Percentiles rank a stretch among this genome's conserved stretches.
These are phyloP conservation scores for Dactylellina haptotyla DNA, from an alignment of 2,329 filamentous ascomycete genomes.

Conservation along the genomic window DNA sequence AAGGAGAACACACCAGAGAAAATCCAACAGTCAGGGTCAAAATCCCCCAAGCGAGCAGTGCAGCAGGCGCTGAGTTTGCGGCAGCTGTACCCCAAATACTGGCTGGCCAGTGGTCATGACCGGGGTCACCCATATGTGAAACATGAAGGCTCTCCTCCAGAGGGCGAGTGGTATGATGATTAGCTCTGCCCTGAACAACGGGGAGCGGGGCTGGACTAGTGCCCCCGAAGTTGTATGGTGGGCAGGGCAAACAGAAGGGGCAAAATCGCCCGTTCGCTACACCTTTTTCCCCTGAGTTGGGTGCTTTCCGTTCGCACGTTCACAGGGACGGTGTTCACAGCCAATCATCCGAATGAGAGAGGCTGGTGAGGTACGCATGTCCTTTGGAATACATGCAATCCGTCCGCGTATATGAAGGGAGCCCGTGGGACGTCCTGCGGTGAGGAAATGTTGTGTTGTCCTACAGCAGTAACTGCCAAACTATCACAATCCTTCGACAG, in stretches of 20 bases:
- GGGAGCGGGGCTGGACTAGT: slow-evolving; percentile 37
- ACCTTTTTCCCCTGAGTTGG: slow-evolving; percentile 35
- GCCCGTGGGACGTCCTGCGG: slow-evolving; percentile 17
- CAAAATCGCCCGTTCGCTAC: slow-evolving; percentile 24
- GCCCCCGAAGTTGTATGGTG: slow-evolving; percentile 44
- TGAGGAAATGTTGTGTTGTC: slow-evolving; percentile 37
- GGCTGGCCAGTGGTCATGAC: background rate
- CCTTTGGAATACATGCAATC: background rate
- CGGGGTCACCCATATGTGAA: slow-evolving; percentile 19
- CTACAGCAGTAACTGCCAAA: background rate
- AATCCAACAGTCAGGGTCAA: slow-evolving; percentile 30
- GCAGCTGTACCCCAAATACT: slow-evolving; percentile 6
- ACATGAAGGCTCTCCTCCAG: background rate
- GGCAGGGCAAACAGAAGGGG: slow-evolving; percentile 41
- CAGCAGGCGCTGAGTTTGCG: background rate
- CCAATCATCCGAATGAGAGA: slow-evolving; percentile 26
- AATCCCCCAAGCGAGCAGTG: slow-evolving; percentile 32
- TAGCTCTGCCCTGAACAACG: slow-evolving; percentile 19
- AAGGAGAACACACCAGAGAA: slow-evolving; percentile 4
- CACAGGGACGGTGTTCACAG: slow-evolving; percentile 1
- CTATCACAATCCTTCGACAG: slow-evolving; percentile 34
- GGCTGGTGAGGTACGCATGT: slow-evolving; percentile 19
- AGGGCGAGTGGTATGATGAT: slow-evolving; percentile 37
- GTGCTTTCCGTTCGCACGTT: slow-evolving; percentile 14
- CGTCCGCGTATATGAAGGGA: slow-evolving; percentile 31